A percentile compares a stretch with the other conserved stretches of the same genome.
These are phyloP conservation scores for Orychophragmus violaceus DNA, from an alignment of 345 rosid genomes.

Conservation along the genomic window DNA sequence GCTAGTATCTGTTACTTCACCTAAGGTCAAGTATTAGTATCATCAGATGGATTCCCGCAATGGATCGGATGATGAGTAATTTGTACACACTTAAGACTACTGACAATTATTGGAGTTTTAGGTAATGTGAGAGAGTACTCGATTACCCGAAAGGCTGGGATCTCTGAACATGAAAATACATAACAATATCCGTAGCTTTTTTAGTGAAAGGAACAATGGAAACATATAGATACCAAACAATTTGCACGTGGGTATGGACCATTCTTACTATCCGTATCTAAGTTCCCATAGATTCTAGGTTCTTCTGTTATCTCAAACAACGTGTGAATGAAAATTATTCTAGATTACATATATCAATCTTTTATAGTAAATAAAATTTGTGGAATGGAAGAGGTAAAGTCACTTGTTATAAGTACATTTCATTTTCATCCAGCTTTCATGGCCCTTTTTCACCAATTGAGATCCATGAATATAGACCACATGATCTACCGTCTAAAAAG, in stretches of 20 bases:
- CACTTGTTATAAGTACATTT: conserved; percentile 19
- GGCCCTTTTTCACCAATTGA: background rate
- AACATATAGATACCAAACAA: conserved; percentile 16
- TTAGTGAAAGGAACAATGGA: conserved; percentile 6
- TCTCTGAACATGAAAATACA: background rate
- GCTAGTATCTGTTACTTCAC: background rate
- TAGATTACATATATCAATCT: background rate
- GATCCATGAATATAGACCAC: conserved; percentile 17
- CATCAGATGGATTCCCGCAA: background rate
- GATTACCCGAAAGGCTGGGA: conserved; percentile 18
- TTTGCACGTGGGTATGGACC: conserved; percentile 24
- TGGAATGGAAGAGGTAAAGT: conserved; percentile 22
- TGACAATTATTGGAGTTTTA: background rate
- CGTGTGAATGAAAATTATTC: conserved; percentile 5
- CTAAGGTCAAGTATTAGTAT: background rate
- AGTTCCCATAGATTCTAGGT: conserved; percentile 9
- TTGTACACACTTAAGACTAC: background rate
- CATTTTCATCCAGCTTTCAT: conserved; percentile 26
- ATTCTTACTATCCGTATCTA: background rate
- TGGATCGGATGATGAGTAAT: background rate
- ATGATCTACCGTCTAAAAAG: background rate
- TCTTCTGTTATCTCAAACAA: background rate
- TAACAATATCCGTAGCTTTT: background rate
- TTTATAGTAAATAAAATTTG: background rate
- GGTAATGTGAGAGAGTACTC: background rate